Base-by-base conservation (phyloP, 306 rosid genomes). In the Dalbergia oliveri region DNA sequence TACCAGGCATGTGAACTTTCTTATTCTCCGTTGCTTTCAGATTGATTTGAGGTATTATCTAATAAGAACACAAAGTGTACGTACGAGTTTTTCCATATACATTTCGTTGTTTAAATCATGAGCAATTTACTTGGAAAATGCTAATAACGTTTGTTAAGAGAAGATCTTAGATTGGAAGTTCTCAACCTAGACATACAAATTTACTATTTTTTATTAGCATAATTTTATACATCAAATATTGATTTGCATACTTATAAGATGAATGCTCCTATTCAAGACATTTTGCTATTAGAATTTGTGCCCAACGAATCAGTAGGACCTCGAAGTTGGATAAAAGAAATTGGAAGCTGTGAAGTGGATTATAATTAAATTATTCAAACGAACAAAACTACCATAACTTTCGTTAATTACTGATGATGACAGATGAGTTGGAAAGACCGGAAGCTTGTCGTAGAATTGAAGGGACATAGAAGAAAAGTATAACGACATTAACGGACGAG, bases 401-500 rank as follows among this genome's bases (percentile, higher is more conserved):
- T 11, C 19, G 60, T 4, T 50, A 31, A 44, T 59, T 19, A 59
- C 19, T 37, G 58, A 51, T 37, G 58, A 51, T 15, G 26, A 11
- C 5, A 11, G 57, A 50, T 19, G 41, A 23, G 65, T 62, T 62
- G 67, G 11, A 73, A 73, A 71, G 12, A 10, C 35, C 11, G n/a
- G 34, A 50, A 51, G 76, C 6, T 37, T 35, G 77, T 72, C 35
- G 69, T 75, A 11, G 39, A 31, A 14, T 21, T 8, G 16, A 66
- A 68, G 45, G 8, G 23, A 31, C 37, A 37, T 37, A 37, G 43
- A 0, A 8, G 9, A 37, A 65, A 65, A 18, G 65, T 9, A 33
- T 51, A 78, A 68, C 82, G 69, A 57, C 16, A 47, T 69, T 69
- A 69, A 78, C 82, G 82, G 82, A 44, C n/a, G 19, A 68, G 7